Evolutionary conservation across 177 flowering plant species (phyloP).

Genomic region (Tripterygium wilfordii): DNA sequence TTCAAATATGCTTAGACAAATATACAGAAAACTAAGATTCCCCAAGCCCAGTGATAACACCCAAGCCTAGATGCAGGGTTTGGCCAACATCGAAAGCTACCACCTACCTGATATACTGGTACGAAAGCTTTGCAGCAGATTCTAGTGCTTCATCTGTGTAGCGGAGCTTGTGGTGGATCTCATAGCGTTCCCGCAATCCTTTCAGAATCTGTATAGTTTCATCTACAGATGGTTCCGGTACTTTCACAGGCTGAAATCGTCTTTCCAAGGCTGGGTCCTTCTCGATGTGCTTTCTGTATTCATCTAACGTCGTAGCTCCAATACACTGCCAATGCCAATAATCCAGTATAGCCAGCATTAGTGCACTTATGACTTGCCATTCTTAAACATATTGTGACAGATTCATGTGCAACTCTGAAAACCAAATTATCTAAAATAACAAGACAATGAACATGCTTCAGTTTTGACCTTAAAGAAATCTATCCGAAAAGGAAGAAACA

Average conservation of each 20-base stretch:
- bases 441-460: no score
- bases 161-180: constrained; percentile 71
- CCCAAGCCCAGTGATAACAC: no score
- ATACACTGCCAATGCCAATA: constrained; percentile 45
- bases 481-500: no score
- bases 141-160: constrained; percentile 67
- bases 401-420: neutral
- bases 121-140: constrained; percentile 70
- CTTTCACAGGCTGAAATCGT: constrained; percentile 77
- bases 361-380: no score
- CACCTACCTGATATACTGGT: constrained; percentile 70
- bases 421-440: no score
- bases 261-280: constrained; percentile 84
- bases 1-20: no score
- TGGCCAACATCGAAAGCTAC: no score
- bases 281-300: constrained; percentile 80
- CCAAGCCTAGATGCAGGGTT: no score
- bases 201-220: constrained; percentile 67
- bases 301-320: constrained; percentile 83
- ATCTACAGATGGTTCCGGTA: constrained; percentile 76
- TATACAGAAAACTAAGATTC: no score
- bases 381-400: neutral
- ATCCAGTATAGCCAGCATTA: neutral
- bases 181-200: constrained; percentile 69
- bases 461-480: no score